phyloP scores from a whole-genome alignment of 176 grass and related monocot genomes.

The Triticum monococcum region DNA sequence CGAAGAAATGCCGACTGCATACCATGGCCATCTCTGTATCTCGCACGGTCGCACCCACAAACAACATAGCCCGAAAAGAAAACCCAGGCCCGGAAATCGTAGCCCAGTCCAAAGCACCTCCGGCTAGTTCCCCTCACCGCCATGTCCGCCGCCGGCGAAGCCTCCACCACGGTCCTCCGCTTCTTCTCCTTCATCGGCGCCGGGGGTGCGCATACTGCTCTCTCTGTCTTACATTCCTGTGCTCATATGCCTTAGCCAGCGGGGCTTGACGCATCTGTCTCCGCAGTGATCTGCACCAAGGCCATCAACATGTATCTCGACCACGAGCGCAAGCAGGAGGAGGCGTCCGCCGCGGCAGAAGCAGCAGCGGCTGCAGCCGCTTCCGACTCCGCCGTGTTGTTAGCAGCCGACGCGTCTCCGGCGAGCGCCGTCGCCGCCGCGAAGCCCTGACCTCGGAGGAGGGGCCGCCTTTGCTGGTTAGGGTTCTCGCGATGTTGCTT shows the following conservation, averaged over 20 bases:
- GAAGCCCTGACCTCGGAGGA: constrained; percentile 57
- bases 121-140: neutral
- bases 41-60: neutral
- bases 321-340: constrained; percentile 71
- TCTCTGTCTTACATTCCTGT: neutral
- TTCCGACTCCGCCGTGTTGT: constrained; percentile 1
- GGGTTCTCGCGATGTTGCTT: constrained; percentile 36
- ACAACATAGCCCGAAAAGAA: neutral
- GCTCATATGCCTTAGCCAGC: neutral
- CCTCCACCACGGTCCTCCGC: constrained; percentile 72
- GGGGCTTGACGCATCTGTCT: neutral
- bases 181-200: constrained; percentile 87
- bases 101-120: constrained; percentile 14
- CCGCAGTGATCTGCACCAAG: constrained; percentile 83
- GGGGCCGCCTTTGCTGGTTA: constrained; percentile 6
- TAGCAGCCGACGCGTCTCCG: constrained; percentile 25
- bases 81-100: neutral
- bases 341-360: constrained; percentile 16
- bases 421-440: constrained; percentile 24
- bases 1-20: too few relatives aligned
- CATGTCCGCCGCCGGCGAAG: constrained; percentile 58
- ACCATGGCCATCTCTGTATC: neutral
- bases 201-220: constrained; percentile 40
- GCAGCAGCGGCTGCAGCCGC: constrained; percentile 18
- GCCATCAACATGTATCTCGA: constrained; percentile 84